Evolutionary conservation across 2,329 filamentous ascomycete species (phyloP), one percentile per base, ranked within the genome.

Genomic region (Pseudogymnoascus verrucosus): DNA sequence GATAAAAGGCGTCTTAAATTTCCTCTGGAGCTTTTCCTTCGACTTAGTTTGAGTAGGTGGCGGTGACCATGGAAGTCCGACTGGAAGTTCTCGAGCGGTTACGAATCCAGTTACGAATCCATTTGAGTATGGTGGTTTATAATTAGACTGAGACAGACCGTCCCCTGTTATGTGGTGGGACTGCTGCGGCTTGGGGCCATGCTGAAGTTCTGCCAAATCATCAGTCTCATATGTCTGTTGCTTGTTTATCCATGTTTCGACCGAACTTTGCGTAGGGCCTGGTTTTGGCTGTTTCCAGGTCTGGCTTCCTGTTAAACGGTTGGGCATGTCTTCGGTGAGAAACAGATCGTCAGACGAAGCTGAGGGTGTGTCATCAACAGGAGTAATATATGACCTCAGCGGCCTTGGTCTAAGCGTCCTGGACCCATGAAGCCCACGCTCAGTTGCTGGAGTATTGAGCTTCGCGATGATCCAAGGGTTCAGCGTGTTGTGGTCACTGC

Each of bases 401-500:
- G 51, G 28, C 51, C 16, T 12, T 34, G 16, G 26, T 8, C 26
- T 34, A 16, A 34, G 28, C 10, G 23, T 4, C 40, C 5, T 60
- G 7, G 19, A 62, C 31, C 23, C 23, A 14, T 62, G 44, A 10
- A 39, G 8, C 1, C 26, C 23, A 39, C 31, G 54, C 28, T 60
- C 44, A 14, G 61, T 66, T 36, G 68, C 54, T 31, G 70, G 66
- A n/a, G 70, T 67, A 36, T 68, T 74, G 69, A 76, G 70, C 65
- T 75, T 78, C 28, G 77, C 75, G 66, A 77, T 76, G 5, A 72
- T 65, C 76, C 76, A 78, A 21, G 76, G 77, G 63, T 78, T 77
- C 5, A 77, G 65, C 21, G 62, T 28, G 51, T 54, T 64, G 19
- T 54, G 28, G 11, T 21, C 51, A 57, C 51, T 57, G 4, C 28